These are phyloP conservation scores for Hortiboletus rubellus DNA, from an alignment of 1,284 basidiomycete genomes.

Conservation along the genomic window DNA sequence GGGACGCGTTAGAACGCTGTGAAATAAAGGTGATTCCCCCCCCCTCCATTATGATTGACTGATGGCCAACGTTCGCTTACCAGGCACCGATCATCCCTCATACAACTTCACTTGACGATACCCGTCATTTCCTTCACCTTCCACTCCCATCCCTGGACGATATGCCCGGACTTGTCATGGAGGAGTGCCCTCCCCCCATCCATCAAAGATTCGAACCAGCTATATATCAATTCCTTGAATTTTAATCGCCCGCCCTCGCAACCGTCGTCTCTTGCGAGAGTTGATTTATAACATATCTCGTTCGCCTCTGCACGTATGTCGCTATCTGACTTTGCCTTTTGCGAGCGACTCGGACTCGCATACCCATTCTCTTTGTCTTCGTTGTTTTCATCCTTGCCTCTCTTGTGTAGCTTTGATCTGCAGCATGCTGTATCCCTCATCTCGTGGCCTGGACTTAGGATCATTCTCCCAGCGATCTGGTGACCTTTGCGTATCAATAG, in stretches of 20 bases:
- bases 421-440: slow-evolving; percentile 31
- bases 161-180: slow-evolving; percentile 70
- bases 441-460: slow-evolving; percentile 6
- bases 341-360: slow-evolving; percentile 5
- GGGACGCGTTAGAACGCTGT: slow-evolving; percentile 76
- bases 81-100: slow-evolving; percentile 83
- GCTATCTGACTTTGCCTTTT: neutral
- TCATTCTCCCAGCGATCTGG: slow-evolving; percentile 3
- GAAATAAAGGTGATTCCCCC: slow-evolving; percentile 64
- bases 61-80: slow-evolving; percentile 10
- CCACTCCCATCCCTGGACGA: slow-evolving; percentile 73
- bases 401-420: slow-evolving; percentile 32
- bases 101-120: slow-evolving; percentile 74
- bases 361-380: slow-evolving; percentile 6
- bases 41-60: slow-evolving; percentile 5
- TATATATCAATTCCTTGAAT: slow-evolving; percentile 71
- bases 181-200: slow-evolving; percentile 55
- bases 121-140: slow-evolving; percentile 76
- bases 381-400: slow-evolving; percentile 5
- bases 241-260: slow-evolving; percentile 44
- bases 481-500: slow-evolving; percentile 5
- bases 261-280: slow-evolving; percentile 2
- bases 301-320: slow-evolving; percentile 9
- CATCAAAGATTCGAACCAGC: slow-evolving; percentile 65
- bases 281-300: slow-evolving; percentile 32